A percentile compares a stretch with the other conserved stretches of the same genome.
phyloP scores from a whole-genome alignment of 2,329 filamentous ascomycete species.

The Aspergillus sp. region DNA sequence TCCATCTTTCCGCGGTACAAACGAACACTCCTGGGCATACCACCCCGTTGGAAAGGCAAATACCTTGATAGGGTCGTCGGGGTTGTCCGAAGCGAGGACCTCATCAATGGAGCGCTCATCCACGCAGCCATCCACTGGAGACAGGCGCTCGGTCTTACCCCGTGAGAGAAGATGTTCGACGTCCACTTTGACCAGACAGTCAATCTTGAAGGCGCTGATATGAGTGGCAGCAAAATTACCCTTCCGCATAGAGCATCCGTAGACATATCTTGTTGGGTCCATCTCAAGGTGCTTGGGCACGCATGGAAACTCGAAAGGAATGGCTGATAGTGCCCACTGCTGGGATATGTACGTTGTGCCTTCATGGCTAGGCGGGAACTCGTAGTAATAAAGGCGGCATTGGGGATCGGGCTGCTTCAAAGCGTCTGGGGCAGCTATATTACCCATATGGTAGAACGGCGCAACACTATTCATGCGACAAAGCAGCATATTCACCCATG shows the following conservation, averaged over 20 bases:
- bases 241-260: conserved; percentile 63
- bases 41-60: conserved; percentile 63
- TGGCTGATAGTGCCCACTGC: conserved; percentile 65
- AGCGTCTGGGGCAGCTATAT: conserved; percentile 58
- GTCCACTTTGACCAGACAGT: conserved; percentile 17
- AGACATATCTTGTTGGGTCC: conserved; percentile 62
- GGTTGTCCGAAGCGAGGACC: conserved; percentile 51
- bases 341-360: conserved; percentile 51
- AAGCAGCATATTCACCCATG: conserved; percentile 63
- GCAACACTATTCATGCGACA: conserved; percentile 68
- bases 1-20: conserved; percentile 54
- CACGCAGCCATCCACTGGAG: conserved; percentile 61
- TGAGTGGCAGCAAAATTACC: conserved; percentile 12
- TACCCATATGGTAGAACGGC: conserved; percentile 65
- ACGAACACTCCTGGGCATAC: conserved; percentile 69
- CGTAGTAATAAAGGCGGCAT: conserved; percentile 70
- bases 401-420: conserved; percentile 53
- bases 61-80: conserved; percentile 59
- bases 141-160: conserved; percentile 51
- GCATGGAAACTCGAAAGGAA: conserved; percentile 70
- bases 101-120: conserved; percentile 59
- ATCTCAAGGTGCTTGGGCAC: conserved; percentile 59
- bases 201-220: conserved; percentile 11
- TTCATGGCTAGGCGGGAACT: conserved; percentile 45
- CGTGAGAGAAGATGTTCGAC: conserved; percentile 39